Percentiles rank a stretch among this genome's conserved stretches.
These are phyloP conservation scores for Triticum dicoccoides DNA, from an alignment of 176 grass and related monocot species.

Conservation along the genomic window DNA sequence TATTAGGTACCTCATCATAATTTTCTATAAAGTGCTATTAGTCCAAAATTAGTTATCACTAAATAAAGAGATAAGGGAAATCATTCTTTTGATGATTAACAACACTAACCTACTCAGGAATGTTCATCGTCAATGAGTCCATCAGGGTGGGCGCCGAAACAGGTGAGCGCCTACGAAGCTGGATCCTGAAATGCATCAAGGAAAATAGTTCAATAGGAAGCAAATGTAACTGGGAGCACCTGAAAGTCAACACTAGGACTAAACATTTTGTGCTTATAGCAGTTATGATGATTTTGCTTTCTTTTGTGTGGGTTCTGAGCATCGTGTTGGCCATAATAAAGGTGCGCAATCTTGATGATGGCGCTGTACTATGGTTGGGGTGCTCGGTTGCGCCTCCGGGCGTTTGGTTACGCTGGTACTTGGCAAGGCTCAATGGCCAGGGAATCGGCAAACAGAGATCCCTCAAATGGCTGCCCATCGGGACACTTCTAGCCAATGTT, in stretches of 20 bases:
- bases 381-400: constrained; percentile 78
- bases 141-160: constrained; percentile 76
- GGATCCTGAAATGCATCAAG: constrained; percentile 31
- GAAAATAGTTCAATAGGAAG: constrained; percentile 38
- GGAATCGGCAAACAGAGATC: constrained; percentile 56
- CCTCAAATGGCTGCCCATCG: constrained; percentile 86
- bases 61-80: neutral
- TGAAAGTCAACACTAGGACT: constrained; percentile 50
- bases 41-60: neutral
- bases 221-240: constrained; percentile 33
- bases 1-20: constrained; percentile 58
- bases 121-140: constrained; percentile 68
- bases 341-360: constrained; percentile 38
- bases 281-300: constrained; percentile 46
- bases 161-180: constrained; percentile 55
- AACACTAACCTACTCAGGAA: constrained; percentile 48
- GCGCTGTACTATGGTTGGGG: constrained; percentile 70
- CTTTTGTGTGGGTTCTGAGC: constrained; percentile 69
- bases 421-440: constrained; percentile 78
- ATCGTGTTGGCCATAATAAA: constrained; percentile 53
- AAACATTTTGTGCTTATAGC: constrained; percentile 42
- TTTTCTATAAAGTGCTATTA: neutral
- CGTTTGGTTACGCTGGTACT: constrained; percentile 85
- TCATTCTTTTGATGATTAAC: neutral
- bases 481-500: constrained; percentile 88